phyloP scores from a whole-genome alignment of 106 monocot species.

The Ottelia alismoides region DNA sequence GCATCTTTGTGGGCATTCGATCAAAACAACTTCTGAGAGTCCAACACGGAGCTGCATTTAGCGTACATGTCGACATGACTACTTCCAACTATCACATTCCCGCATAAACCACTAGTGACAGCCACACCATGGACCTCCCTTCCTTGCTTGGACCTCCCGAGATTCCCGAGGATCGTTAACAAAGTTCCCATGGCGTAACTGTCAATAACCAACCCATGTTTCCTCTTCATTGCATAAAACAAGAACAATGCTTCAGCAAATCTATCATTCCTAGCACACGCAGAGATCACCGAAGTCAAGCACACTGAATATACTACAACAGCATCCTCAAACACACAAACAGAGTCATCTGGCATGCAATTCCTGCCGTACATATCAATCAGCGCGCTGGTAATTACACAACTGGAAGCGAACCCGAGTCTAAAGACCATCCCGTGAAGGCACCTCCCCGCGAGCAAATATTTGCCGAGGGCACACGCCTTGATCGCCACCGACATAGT shows the following conservation, averaged over 20 bases:
- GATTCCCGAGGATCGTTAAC: conserved; percentile 56
- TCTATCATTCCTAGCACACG: conserved; percentile 37
- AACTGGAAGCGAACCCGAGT: conserved; percentile 18
- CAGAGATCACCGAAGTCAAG: conserved; percentile 80
- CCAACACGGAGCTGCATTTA: conserved; percentile 44
- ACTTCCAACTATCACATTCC: conserved; percentile 72
- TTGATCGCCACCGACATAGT: conserved; percentile 11
- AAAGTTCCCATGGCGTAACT: conserved; percentile 54
- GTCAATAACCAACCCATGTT: conserved; percentile 20
- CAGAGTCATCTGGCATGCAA: conserved; percentile 21
- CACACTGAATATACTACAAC: conserved; percentile 39
- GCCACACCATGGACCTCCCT: conserved; percentile 56
- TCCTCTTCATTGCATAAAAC: conserved; percentile 30
- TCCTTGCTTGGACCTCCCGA: conserved; percentile 43
- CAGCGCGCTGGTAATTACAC: conserved; percentile 45
- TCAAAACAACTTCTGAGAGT: conserved; percentile 62
- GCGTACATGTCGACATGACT: conserved; percentile 80
- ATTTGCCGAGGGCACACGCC: conserved; percentile 53
- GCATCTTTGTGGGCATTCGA: conserved; percentile 52
- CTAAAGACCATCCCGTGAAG: conserved; percentile 42
- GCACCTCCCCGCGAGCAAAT: conserved; percentile 37
- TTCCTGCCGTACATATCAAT: conserved; percentile 60
- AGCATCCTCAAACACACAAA: conserved; percentile 42
- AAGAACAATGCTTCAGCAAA: conserved; percentile 46
- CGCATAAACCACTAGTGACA: conserved; percentile 30